Conservation (phyloP, 495 filamentous ascomycete species). For the Neurospora terricola region DNA sequence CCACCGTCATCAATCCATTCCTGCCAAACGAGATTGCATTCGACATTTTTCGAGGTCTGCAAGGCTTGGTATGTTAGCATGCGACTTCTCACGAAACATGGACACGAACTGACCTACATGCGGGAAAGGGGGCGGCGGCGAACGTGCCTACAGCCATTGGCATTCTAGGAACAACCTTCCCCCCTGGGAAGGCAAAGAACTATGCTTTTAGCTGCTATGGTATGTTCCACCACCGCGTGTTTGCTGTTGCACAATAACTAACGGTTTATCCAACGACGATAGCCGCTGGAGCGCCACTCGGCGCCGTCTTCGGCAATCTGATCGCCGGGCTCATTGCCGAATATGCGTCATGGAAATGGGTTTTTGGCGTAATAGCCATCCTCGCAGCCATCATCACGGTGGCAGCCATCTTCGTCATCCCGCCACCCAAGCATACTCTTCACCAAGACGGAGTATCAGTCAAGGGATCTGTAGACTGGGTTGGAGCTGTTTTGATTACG, state of each 20-base stretch:
- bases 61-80: slow-evolving; percentile 50
- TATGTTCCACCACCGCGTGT: slow-evolving; percentile 5
- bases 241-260: background rate
- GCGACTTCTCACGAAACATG: slow-evolving; percentile 4
- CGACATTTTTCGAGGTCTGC: slow-evolving; percentile 60
- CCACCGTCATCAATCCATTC: slow-evolving; percentile 56
- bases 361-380: slow-evolving; percentile 57
- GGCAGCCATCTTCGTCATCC: slow-evolving; percentile 56
- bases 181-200: slow-evolving; percentile 52
- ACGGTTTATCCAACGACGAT: background rate
- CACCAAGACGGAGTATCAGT: slow-evolving; percentile 15
- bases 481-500: slow-evolving; percentile 55
- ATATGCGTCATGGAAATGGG: slow-evolving; percentile 50
- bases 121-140: slow-evolving; percentile 49
- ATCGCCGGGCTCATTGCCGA: slow-evolving; percentile 43
- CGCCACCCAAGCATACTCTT: slow-evolving; percentile 34
- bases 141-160: slow-evolving; percentile 58
- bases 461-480: slow-evolving; percentile 46
- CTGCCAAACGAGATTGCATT: slow-evolving; percentile 54
- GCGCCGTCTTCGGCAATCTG: slow-evolving; percentile 46
- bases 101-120: slow-evolving; percentile 1
- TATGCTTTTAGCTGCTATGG: slow-evolving; percentile 47
- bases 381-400: slow-evolving; percentile 49
- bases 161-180: slow-evolving; percentile 51
- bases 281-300: slow-evolving; percentile 49